A percentile compares a stretch with the other conserved stretches of the same genome.
These are phyloP conservation scores for Coemansia sp. DNA, from an alignment of 371 early-diverging fungal species.

Conservation along the genomic window DNA sequence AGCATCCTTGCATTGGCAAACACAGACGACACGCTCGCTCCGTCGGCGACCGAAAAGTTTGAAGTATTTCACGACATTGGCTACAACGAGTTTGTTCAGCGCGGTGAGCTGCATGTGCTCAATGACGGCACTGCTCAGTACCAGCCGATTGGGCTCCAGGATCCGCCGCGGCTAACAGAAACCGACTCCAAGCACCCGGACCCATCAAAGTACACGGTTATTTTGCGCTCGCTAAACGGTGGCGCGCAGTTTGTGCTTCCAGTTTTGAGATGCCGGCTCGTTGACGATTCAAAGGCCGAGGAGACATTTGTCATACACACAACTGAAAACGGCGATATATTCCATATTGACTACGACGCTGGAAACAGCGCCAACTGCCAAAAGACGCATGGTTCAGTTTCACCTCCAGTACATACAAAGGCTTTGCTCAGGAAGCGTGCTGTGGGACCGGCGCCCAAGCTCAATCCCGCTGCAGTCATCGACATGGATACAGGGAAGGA, in stretches of 20 bases:
- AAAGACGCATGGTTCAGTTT: neutral
- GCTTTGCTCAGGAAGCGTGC: slow-evolving; percentile 18
- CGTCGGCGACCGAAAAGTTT: slow-evolving; percentile 14
- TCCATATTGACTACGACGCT: slow-evolving; percentile 37
- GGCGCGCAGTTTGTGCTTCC: slow-evolving; percentile 14
- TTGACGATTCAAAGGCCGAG: slow-evolving; percentile 10
- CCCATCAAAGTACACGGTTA: slow-evolving; percentile 16
- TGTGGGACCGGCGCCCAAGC: slow-evolving; percentile 32
- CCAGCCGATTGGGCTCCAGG: slow-evolving; percentile 14
- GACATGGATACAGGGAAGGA: slow-evolving; percentile 48
- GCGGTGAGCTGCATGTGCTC: slow-evolving; percentile 31
- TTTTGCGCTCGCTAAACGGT: slow-evolving; percentile 24
- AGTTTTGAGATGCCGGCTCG: slow-evolving; percentile 22
- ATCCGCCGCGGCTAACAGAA: slow-evolving; percentile 11
- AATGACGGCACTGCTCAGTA: slow-evolving; percentile 33
- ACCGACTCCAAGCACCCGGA: neutral
- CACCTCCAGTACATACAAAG: slow-evolving; percentile 7
- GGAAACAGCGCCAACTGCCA: slow-evolving; percentile 29
- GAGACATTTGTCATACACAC: slow-evolving; percentile 40
- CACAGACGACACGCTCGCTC: neutral
- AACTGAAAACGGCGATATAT: slow-evolving; percentile 9
- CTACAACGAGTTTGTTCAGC: slow-evolving; percentile 21
- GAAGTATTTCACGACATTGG: slow-evolving; percentile 25
- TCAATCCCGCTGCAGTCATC: slow-evolving; percentile 28
- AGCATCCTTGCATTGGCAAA: neutral